Conservation (phyloP, 345 rosid species). For the Citrus sp. region DNA sequence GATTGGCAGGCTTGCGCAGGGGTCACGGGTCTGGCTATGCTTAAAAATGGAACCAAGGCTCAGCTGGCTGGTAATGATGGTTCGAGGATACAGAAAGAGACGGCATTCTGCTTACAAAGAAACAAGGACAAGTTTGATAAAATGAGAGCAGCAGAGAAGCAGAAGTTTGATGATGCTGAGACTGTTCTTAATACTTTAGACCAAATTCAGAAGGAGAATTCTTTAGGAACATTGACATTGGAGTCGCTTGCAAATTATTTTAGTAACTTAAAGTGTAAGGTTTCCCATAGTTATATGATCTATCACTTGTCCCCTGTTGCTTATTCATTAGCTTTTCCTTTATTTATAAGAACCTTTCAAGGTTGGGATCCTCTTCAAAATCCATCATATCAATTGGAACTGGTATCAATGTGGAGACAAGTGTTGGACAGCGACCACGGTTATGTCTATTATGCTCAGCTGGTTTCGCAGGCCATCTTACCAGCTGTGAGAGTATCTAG, state of each 20-base stretch:
- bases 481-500: constrained; percentile 89
- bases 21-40: no score
- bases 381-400: constrained; percentile 57
- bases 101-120: no score
- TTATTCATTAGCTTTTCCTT: constrained; percentile 69
- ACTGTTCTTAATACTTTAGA: no score
- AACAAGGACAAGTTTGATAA: no score
- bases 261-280: constrained; percentile 42
- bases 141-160: no score
- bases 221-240: no score
- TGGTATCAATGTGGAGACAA: constrained; percentile 62
- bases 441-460: constrained; percentile 65
- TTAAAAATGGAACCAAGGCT: no score
- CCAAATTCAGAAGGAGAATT: no score
- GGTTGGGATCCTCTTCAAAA: constrained; percentile 91
- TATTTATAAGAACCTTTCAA: constrained; percentile 80
- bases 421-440: constrained; percentile 62
- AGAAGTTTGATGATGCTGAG: no score
- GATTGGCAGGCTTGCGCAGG: no score
- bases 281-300: constrained; percentile 67
- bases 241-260: constrained; percentile 24
- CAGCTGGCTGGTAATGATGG: no score
- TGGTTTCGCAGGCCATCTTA: constrained; percentile 71
- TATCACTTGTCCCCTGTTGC: constrained; percentile 78
- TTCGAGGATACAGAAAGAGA: no score